A percentile compares a stretch with the other conserved stretches of the same genome.
Conservation (phyloP, 768 basidiomycete species). For the Gloeostereum incarnatum region DNA sequence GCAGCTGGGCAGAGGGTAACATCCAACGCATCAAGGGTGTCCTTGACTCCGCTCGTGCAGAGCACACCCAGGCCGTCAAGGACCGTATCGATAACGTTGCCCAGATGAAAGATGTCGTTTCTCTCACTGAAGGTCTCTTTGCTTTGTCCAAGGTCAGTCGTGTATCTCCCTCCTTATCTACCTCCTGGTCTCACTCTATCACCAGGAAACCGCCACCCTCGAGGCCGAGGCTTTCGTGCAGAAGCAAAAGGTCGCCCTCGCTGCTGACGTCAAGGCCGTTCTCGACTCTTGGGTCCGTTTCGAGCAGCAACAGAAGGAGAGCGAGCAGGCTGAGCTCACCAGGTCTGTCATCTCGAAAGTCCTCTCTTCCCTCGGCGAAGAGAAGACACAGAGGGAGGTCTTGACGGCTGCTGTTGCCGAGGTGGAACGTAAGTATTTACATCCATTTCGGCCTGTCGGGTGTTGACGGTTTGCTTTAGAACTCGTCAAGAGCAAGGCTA, state of each 20-base stretch:
- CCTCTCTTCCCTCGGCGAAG: constrained; percentile 70
- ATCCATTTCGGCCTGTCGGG: not conserved
- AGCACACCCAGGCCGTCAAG: constrained; percentile 91
- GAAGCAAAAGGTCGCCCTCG: constrained; percentile 79
- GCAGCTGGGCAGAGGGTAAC: constrained; percentile 85
- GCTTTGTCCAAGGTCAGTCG: constrained; percentile 75
- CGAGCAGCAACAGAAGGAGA: constrained; percentile 95
- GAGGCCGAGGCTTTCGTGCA: constrained; percentile 88
- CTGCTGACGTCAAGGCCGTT: constrained; percentile 86
- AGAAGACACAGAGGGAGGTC: constrained; percentile 85
- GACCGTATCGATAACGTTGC: constrained; percentile 87
- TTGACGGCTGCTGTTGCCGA: constrained; percentile 72
- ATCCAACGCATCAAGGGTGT: constrained; percentile 77
- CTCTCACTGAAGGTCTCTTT: constrained; percentile 85
- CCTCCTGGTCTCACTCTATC: constrained; percentile 1
- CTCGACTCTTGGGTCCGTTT: constrained; percentile 98
- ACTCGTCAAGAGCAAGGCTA: constrained; percentile 86
- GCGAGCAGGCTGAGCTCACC: constrained; percentile 88
- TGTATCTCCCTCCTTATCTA: not conserved
- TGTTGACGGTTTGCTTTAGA: constrained; percentile 31
- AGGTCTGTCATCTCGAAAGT: constrained; percentile 86
- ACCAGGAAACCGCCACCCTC: constrained; percentile 82
- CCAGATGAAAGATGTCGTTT: constrained; percentile 93
- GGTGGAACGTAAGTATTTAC: constrained; percentile 78
- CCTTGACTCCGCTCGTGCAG: constrained; percentile 71